These are phyloP conservation scores for Acrodontium crateriforme DNA, from an alignment of 2,329 filamentous ascomycete genomes.

Conservation along the genomic window DNA sequence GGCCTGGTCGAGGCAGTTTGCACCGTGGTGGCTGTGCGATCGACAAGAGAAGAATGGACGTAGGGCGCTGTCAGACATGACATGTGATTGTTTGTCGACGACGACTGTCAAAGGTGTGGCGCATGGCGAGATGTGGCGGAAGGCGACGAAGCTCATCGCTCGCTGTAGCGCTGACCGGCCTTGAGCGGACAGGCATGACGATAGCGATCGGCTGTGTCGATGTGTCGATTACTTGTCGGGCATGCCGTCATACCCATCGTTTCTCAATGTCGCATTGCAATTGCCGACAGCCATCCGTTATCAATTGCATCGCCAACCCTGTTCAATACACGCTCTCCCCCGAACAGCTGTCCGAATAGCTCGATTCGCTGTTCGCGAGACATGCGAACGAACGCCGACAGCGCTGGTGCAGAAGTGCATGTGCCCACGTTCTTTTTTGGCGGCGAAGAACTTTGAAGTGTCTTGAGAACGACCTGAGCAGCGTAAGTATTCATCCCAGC, in stretches of 20 bases:
- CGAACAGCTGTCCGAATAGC: slow-evolving; percentile 39
- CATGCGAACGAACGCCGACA: slow-evolving; percentile 44
- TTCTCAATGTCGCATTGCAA: background rate
- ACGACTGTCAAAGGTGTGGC: too few species aligned
- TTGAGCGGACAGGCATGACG: too few species aligned
- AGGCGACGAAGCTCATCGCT: too few species aligned
- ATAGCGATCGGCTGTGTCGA: too few species aligned
- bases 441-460: slow-evolving; percentile 5
- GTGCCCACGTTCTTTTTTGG: background rate
- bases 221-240: background rate
- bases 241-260: background rate
- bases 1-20: too few species aligned
- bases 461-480: slow-evolving; percentile 47
- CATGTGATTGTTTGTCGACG: too few species aligned
- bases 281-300: slow-evolving; percentile 14
- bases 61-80: background rate
- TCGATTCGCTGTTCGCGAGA: slow-evolving; percentile 32
- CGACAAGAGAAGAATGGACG: background rate
- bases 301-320: slow-evolving; percentile 41
- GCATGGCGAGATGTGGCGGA: too few species aligned
- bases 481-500: slow-evolving; percentile 59
- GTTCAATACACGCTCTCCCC: slow-evolving; percentile 39
- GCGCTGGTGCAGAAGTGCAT: background rate
- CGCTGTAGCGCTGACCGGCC: too few species aligned
- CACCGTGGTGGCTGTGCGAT: background rate